These are phyloP conservation scores for Saturnispora silvae DNA, from an alignment of 805 yeast species.

Conservation along the genomic window DNA sequence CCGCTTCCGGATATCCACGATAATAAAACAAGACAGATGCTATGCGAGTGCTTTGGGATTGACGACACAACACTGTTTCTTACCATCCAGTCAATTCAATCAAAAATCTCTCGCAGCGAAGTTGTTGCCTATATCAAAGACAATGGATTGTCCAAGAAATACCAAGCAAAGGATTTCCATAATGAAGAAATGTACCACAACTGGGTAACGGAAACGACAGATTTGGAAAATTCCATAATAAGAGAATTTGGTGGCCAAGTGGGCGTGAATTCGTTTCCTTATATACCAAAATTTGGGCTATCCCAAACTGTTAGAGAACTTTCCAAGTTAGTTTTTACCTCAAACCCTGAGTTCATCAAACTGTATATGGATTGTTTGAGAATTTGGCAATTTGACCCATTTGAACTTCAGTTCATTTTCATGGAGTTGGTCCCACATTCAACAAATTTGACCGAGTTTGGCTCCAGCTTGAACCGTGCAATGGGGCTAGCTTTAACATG, in stretches of 20 bases:
- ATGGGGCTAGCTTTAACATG: conserved; percentile 19
- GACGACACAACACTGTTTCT: conserved; percentile 1
- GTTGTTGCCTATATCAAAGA: conserved; percentile 6
- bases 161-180: conserved; percentile 12
- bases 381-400: conserved; percentile 26
- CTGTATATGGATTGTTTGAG: conserved; percentile 21
- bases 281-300: conserved; percentile 9
- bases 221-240: conserved; percentile 9
- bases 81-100: conserved; percentile 5
- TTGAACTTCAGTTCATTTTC: conserved; percentile 14
- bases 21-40: conserved; percentile 6
- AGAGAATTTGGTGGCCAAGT: conserved; percentile 1
- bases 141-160: conserved; percentile 5
- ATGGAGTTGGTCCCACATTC: conserved; percentile 8
- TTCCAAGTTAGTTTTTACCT: conserved; percentile 13
- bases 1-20: conserved; percentile 15
- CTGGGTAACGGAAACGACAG: conserved; percentile 12
- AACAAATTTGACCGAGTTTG: conserved; percentile 4
- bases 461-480: conserved; percentile 10
- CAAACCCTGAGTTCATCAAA: conserved; percentile 17
- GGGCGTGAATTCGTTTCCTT: neutral
- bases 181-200: conserved; percentile 9
- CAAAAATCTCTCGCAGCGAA: conserved; percentile 3
- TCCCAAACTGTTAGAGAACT: conserved; percentile 8
- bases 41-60: conserved; percentile 10